A percentile compares a stretch with the other conserved stretches of the same genome.
These are phyloP conservation scores for Pinguiococcus pyrenoidosus DNA, from an alignment of 108 stramenopile genomes.

Conservation along the genomic window DNA sequence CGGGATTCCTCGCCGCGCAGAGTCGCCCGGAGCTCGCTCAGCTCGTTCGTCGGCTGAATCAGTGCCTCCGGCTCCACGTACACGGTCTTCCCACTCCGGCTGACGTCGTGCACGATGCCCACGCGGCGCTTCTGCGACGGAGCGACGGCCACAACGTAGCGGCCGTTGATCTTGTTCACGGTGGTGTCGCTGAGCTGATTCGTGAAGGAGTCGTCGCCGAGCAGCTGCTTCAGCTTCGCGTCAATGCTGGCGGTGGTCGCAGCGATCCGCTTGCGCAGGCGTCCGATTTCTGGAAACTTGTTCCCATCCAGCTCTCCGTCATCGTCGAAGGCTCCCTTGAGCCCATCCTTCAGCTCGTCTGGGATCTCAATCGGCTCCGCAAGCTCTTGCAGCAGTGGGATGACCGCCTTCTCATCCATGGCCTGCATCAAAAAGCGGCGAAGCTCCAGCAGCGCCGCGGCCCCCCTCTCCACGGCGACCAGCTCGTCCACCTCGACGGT, in stretches of 20 bases:
- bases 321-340: conserved; percentile 25
- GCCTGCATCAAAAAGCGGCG: neutral
- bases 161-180: conserved; percentile 14
- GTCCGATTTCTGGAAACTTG: conserved; percentile 23
- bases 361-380: conserved; percentile 1
- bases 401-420: neutral
- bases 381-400: neutral
- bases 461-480: too few relatives aligned
- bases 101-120: conserved; percentile 75
- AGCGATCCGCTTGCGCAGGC: conserved; percentile 11
- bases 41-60: conserved; percentile 73
- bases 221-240: neutral
- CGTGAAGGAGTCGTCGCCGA: neutral
- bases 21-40: conserved; percentile 51
- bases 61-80: conserved; percentile 75
- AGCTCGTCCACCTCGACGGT: too few relatives aligned
- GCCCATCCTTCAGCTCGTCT: conserved; percentile 18
- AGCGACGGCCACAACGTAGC: conserved; percentile 18
- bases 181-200: neutral
- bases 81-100: conserved; percentile 68
- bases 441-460: neutral
- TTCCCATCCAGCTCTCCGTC: conserved; percentile 19
- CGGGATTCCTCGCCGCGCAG: conserved; percentile 59
- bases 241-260: conserved; percentile 11
- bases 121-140: conserved; percentile 25